Evolutionary conservation across 2,329 filamentous ascomycete species (phyloP), one percentile per base, ranked within the genome.

Genomic region (Volutella citrinella): DNA sequence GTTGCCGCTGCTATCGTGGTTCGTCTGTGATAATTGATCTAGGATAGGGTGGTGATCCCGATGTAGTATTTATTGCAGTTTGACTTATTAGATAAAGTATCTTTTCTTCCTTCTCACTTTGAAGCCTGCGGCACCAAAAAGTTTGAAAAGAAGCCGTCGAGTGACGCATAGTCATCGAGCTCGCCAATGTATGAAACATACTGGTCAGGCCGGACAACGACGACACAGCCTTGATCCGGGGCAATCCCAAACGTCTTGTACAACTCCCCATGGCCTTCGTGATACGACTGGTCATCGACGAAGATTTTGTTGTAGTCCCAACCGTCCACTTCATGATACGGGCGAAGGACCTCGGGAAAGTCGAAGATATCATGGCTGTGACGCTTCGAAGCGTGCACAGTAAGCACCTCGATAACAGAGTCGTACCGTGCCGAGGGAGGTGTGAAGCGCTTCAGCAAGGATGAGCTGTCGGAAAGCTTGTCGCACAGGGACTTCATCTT

Each of bases 201-300:
- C 51, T 84, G 79, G 63, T 87, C 84, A 3, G 83, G 84, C 30
- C 84, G 59, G 3, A 80, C 64, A 3, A 82, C 61, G 2, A 84
- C 70, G 4, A 79, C 59, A 40, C 75, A 79, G 0, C 82, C 82
- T 12, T 60, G 58, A 30, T 70, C 61, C 13, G 45, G 54, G 43
- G 78, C 67, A 4, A 87, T 65, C 0, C 80, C 82, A 36, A 80
- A 82, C 5, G 67, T 68, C 36, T 70, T 61, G 48, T 84, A 78
- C 0, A 68, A 65, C 15, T 65, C 48, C 0, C 71, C 72, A 32
- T 70, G 60, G 0, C 70, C 71, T 47, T 78, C 70, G 42, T 78
- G 68, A 52, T 78, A 74, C 14, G 65, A 68, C 25, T 63, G 48
- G 22, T 71, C 72, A 41, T 82, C 77, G 0, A 69, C 72, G 50